Evolutionary conservation across 2,329 filamentous ascomycete genomes (phyloP).

Genomic region (Hymenoscyphus repandus): DNA sequence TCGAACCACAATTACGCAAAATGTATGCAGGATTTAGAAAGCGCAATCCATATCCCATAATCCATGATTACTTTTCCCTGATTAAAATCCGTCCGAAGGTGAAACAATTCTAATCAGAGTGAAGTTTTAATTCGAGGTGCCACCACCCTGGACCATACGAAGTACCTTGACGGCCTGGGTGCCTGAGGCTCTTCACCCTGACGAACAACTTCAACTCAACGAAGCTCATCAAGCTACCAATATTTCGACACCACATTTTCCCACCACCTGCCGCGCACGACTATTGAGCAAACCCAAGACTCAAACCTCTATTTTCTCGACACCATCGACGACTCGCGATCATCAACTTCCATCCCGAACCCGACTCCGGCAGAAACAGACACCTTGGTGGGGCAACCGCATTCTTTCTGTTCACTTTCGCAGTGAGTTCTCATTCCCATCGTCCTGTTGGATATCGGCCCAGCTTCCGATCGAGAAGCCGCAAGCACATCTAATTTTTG

Average conservation of each 20-base stretch:
- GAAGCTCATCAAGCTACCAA: background rate
- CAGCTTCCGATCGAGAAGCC: background rate
- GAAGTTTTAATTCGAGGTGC: too few relatives aligned
- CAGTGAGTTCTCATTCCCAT: constrained; percentile 17
- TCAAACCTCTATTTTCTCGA: background rate
- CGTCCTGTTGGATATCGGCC: constrained; percentile 7
- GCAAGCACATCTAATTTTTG: constrained; percentile 17
- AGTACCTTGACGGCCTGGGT: too few relatives aligned
- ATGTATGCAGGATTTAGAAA: too few relatives aligned
- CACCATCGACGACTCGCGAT: background rate
- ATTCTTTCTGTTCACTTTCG: constrained; percentile 14
- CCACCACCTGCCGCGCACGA: background rate
- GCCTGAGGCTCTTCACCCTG: too few relatives aligned
- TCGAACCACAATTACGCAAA: too few relatives aligned
- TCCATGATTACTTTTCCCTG: too few relatives aligned
- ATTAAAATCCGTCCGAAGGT: too few relatives aligned
- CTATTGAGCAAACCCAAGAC: background rate
- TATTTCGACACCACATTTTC: background rate
- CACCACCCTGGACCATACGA: too few relatives aligned
- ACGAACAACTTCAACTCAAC: too few relatives aligned
- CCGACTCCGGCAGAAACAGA: constrained; percentile 17
- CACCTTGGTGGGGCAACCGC: constrained; percentile 30
- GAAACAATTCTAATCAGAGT: too few relatives aligned
- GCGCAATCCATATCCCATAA: too few relatives aligned
- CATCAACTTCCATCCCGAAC: background rate